A percentile compares a stretch with the other conserved stretches of the same genome.
Conservation (phyloP, 164 flowering plant species). For the Piper longum region DNA sequence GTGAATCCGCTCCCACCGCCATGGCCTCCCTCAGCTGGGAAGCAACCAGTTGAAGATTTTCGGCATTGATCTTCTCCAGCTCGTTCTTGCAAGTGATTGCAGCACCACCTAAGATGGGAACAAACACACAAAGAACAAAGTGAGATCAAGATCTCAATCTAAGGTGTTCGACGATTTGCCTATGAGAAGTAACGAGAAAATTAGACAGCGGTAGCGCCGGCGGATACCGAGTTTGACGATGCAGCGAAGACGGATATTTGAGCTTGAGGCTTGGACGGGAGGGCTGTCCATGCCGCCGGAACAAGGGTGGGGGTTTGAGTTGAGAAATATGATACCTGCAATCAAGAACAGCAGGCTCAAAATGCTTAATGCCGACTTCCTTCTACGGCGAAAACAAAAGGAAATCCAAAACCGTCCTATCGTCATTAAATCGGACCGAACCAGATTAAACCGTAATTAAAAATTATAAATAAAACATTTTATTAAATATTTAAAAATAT, state of each 20-base stretch:
- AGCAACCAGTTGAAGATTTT: constrained; percentile 38
- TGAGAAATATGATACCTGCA: no score
- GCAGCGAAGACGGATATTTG: background rate
- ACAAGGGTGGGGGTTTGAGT: no score
- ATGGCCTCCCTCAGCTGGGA: constrained; percentile 60
- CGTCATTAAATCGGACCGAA: no score
- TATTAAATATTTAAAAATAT: no score
- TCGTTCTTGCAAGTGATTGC: constrained; percentile 89
- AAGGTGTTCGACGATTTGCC: background rate
- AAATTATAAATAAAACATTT: no score
- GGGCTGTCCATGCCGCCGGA: background rate
- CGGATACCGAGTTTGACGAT: constrained; percentile 3
- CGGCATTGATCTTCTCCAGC: constrained; percentile 65
- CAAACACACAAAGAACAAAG: background rate
- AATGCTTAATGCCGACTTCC: no score
- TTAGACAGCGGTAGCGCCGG: no score
- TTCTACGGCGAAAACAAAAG: no score
- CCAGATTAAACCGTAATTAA: no score
- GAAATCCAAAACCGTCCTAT: no score
- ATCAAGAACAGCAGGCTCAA: no score
- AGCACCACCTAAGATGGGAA: constrained; percentile 53
- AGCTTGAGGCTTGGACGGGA: background rate
- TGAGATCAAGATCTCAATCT: background rate
- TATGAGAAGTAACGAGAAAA: background rate
- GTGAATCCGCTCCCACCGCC: constrained; percentile 16